These are phyloP conservation scores for Apiospora saccharicola DNA, from an alignment of 2,329 filamentous ascomycete species.

Conservation along the genomic window DNA sequence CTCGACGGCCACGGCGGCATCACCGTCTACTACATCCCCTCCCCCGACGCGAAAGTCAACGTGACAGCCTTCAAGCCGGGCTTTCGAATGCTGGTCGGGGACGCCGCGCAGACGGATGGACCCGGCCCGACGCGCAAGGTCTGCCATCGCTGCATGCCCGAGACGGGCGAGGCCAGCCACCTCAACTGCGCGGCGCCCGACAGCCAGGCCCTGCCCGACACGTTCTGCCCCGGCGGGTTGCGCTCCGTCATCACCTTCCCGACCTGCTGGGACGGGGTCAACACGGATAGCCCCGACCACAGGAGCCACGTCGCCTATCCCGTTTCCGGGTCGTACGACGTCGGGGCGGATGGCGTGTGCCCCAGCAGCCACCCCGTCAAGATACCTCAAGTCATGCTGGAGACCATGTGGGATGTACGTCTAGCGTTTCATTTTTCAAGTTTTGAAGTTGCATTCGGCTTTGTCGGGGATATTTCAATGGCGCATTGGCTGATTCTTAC, in stretches of 20 bases:
- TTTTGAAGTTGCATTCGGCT: constrained; percentile 38
- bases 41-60: constrained; percentile 40
- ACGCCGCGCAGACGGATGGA: constrained; percentile 32
- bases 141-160: constrained; percentile 27
- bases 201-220: constrained; percentile 42
- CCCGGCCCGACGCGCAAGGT: constrained; percentile 26
- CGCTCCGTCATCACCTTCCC: constrained; percentile 55
- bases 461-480: background rate
- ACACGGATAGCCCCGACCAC: constrained; percentile 56
- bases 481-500: background rate
- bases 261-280: constrained; percentile 61
- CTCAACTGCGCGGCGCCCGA: constrained; percentile 1
- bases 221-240: constrained; percentile 43
- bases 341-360: constrained; percentile 38
- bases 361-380: constrained; percentile 40
- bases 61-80: constrained; percentile 41
- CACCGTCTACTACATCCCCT: constrained; percentile 43
- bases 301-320: constrained; percentile 59
- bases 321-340: constrained; percentile 41
- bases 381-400: constrained; percentile 51
- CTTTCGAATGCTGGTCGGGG: constrained; percentile 44
- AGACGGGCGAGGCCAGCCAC: constrained; percentile 46
- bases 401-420: constrained; percentile 47
- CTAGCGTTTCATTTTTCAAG: background rate
- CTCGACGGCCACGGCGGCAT: constrained; percentile 43